phyloP scores from a whole-genome alignment of 305 asterid genomes.

The Fraxinus greggii region DNA sequence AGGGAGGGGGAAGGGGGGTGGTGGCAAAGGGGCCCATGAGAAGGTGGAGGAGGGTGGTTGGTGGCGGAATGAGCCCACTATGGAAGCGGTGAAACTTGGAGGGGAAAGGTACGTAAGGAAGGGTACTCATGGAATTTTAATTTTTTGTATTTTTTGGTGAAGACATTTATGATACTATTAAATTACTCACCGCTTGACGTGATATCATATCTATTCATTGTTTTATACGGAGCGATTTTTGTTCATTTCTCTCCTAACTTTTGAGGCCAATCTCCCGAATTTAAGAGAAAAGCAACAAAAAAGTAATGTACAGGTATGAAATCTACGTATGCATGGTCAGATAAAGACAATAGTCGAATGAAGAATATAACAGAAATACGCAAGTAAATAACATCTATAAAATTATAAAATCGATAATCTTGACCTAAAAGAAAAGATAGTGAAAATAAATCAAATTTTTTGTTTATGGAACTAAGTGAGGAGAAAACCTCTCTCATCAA shows the following conservation, averaged over 20 bases:
- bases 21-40: conserved; percentile 23
- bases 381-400: neutral
- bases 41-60: conserved; percentile 8
- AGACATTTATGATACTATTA: neutral
- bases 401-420: neutral
- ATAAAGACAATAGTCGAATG: neutral
- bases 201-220: neutral
- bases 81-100: conserved; percentile 26
- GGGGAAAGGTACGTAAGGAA: neutral
- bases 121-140: conserved; percentile 15
- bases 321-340: neutral
- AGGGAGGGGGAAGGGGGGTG: neutral
- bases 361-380: neutral
- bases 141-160: neutral
- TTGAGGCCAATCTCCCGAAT: neutral
- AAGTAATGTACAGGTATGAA: neutral
- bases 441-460: neutral
- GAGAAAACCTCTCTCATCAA: neutral
- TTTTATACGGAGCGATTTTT: neutral
- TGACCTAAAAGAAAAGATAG: neutral
- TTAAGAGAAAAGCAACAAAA: conserved; percentile 4
- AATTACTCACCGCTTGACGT: neutral
- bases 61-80: neutral
- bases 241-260: neutral
- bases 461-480: neutral